Percentiles rank a stretch among this genome's conserved stretches.
Evolutionary conservation across 2,329 filamentous ascomycete species (phyloP).

Genomic region (Periconia digitata): DNA sequence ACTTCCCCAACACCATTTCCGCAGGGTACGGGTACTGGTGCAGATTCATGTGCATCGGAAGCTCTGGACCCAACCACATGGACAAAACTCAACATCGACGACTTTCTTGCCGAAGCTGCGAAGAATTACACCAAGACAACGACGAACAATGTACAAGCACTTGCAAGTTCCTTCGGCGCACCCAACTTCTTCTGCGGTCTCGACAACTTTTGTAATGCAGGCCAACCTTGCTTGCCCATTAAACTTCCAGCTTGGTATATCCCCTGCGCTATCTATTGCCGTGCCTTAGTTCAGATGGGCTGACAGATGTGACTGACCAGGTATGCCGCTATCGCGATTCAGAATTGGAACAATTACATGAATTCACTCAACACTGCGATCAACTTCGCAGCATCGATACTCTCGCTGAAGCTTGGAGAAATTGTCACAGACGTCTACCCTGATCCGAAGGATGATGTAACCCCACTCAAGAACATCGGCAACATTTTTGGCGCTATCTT

Average conservation of each 20-base stretch:
- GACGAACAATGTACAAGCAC: slow-evolving; percentile 9
- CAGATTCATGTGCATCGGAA: slow-evolving; percentile 2
- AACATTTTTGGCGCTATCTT: slow-evolving; percentile 1
- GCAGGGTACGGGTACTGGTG: slow-evolving; percentile 1
- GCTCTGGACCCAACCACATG: slow-evolving; percentile 2
- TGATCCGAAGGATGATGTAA: slow-evolving; percentile 9
- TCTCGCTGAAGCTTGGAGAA: slow-evolving; percentile 4
- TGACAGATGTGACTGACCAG: neutral
- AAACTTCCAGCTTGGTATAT: slow-evolving; percentile 3
- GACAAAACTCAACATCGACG: slow-evolving; percentile 7
- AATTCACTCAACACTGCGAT: slow-evolving; percentile 10
- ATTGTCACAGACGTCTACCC: slow-evolving; percentile 7
- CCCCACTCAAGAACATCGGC: slow-evolving; percentile 3
- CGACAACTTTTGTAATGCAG: slow-evolving; percentile 12
- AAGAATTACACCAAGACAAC: slow-evolving; percentile 7
- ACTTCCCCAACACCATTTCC: neutral
- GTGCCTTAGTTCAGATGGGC: neutral
- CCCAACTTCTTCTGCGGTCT: slow-evolving; percentile 12
- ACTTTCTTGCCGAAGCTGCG: slow-evolving; percentile 5
- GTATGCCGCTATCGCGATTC: slow-evolving; percentile 10
- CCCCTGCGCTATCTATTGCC: neutral
- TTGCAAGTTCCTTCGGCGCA: slow-evolving; percentile 9
- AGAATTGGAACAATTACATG: slow-evolving; percentile 14
- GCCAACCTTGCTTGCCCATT: slow-evolving; percentile 10
- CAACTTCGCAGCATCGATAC: slow-evolving; percentile 7